Conservation (phyloP, 1,284 basidiomycete genomes). For the Ganoderma resinaceum region DNA sequence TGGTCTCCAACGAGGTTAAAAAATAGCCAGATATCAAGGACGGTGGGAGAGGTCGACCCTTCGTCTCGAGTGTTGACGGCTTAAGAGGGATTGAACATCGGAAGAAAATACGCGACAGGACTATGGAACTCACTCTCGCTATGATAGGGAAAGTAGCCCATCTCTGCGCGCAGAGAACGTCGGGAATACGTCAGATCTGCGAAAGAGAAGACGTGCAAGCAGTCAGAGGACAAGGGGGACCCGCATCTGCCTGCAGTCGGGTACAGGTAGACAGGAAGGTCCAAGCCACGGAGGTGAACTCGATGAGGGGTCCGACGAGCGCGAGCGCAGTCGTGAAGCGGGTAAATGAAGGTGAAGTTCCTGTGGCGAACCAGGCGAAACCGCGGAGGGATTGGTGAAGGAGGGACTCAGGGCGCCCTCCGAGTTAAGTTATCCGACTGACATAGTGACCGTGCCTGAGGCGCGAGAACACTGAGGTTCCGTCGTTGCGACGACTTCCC, state of each 20-base stretch:
- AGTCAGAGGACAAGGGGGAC: slow-evolving; percentile 13
- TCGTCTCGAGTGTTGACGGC: slow-evolving; percentile 31
- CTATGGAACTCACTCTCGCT: slow-evolving; percentile 16
- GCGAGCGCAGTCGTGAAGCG: slow-evolving; percentile 5
- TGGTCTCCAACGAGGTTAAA: slow-evolving; percentile 58
- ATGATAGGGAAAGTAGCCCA: background rate
- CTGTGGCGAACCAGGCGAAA: slow-evolving; percentile 2
- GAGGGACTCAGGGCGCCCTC: background rate
- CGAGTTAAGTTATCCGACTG: background rate
- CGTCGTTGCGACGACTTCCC: slow-evolving; percentile 1
- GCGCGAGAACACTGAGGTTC: background rate
- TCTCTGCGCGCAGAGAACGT: background rate
- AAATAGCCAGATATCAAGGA: slow-evolving; percentile 47
- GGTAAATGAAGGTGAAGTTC: slow-evolving; percentile 23
- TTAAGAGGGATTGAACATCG: slow-evolving; percentile 7
- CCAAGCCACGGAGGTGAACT: slow-evolving; percentile 7
- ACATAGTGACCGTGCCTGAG: slow-evolving; percentile 11
- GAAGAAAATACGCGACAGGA: background rate
- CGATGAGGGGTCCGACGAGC: slow-evolving; percentile 3
- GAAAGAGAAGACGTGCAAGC: background rate
- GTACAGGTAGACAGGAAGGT: slow-evolving; percentile 25
- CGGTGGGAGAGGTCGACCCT: slow-evolving; percentile 27
- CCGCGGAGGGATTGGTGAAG: background rate
- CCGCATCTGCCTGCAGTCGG: slow-evolving; percentile 27
- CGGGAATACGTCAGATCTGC: background rate